Base-by-base conservation (phyloP, 2,329 filamentous ascomycete genomes). In the Acrocalymma vagum region DNA sequence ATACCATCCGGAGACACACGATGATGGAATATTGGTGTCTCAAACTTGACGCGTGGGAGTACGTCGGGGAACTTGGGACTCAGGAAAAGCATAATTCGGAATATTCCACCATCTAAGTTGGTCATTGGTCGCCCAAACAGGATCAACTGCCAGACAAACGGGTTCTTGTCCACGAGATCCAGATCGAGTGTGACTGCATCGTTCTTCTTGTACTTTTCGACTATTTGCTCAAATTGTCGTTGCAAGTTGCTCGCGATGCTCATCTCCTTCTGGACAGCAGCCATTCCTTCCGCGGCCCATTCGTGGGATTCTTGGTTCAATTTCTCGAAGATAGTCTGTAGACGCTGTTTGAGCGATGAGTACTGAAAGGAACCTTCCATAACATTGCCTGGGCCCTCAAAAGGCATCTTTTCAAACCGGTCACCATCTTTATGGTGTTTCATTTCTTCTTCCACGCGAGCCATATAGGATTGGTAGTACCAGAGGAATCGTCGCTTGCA, bases 121-220 rank as follows among this genome's bases (percentile, higher is more conserved):
- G 91, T 95, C 87, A 94, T 95, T 1, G 91, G 90, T 38, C 86
- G 83, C 17, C 94, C 94, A 64, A 96, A 95, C 65, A 96, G 92
- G 2, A 90, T 94, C 45, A 97, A 68, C 14, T 80, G 71, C 94
- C 94, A 97, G 14, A 93, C 78, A 62, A 96, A 96, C 0, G 93
- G 92, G 58, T 96, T 97, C 25, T 79, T 82, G 51, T 94, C 79
- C 20, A 88, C 85, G 6, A 97, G 75, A 40, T 85, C 82, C 24
- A 97, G 74, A 54, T 91, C 86, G 42, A 96, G 78, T 0, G 89
- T 86, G 18, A 84, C 78, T 17, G 84, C 80, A 32, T 87, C 84
- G 46, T 83, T 79, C 14, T 79, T 78, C 67, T 88, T 90, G 72
- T 93, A 88, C 10, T 82, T 80, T 57, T 90, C 85, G 4, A 85